Conservation (phyloP, 2,329 filamentous ascomycete species). For the Ceratocystis smalleyi region DNA sequence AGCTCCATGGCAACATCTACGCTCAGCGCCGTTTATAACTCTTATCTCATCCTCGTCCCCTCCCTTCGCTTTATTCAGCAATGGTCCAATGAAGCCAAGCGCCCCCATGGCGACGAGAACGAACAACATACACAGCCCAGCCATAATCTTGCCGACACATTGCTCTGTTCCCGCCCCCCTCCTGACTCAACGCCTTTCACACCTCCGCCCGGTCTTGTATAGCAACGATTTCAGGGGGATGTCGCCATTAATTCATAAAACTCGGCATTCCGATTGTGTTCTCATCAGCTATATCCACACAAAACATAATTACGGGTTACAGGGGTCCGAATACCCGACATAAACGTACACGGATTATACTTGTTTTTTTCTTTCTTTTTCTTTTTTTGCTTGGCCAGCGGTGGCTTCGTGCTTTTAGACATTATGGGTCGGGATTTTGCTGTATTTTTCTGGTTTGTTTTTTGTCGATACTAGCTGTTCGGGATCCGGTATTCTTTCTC, state of each 20-base stretch:
- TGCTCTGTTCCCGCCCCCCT: too few species aligned
- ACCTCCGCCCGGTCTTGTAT: neutral
- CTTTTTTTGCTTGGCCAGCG: neutral
- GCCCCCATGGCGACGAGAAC: neutral
- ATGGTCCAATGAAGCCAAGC: neutral
- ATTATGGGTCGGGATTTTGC: neutral
- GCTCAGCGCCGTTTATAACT: neutral
- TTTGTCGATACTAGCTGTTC: neutral
- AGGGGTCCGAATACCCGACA: neutral
- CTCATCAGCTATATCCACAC: neutral
- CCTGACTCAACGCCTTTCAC: neutral
- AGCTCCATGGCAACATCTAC: neutral
- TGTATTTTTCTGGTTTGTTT: neutral
- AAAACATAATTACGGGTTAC: neutral
- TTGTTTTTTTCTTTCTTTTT: neutral
- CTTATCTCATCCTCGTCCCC: neutral
- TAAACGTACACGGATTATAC: neutral
- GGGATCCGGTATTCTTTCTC: neutral
- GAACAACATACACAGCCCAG: neutral
- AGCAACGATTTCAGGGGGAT: neutral
- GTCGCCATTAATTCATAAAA: neutral
- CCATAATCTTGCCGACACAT: neutral
- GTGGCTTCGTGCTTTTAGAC: conserved; percentile 1
- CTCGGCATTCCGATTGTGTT: neutral
- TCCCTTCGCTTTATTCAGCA: neutral